A percentile compares a stretch with the other conserved stretches of the same genome.
Conservation (phyloP, 352 stramenopile genomes). For the Phytopythium ostracodes region DNA sequence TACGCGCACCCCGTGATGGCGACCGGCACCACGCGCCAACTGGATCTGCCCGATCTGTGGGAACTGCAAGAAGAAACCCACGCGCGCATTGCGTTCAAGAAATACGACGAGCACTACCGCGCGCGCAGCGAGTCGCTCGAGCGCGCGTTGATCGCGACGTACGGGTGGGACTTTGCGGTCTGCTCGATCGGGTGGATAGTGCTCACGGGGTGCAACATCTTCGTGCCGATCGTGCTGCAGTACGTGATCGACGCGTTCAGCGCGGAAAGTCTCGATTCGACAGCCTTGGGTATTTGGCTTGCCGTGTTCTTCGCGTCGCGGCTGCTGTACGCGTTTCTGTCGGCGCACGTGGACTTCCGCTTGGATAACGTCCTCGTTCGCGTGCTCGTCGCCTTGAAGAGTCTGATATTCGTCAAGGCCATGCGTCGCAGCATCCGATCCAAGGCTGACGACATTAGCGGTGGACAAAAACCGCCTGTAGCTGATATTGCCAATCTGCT, state of each 20-base stretch:
- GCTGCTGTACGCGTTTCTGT: slow-evolving; percentile 18
- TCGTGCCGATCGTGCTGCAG: slow-evolving; percentile 15
- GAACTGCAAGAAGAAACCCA: background rate
- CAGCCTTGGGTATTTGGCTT: slow-evolving; percentile 14
- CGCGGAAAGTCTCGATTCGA: slow-evolving; percentile 9
- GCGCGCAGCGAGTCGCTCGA: background rate
- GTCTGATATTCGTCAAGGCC: slow-evolving; percentile 23
- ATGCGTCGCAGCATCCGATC: slow-evolving; percentile 20
- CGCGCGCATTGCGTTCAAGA: background rate
- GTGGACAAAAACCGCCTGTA: background rate
- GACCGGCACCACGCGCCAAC: slow-evolving; percentile 1
- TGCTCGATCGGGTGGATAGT: slow-evolving; percentile 8
- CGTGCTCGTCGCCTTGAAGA: slow-evolving; percentile 18
- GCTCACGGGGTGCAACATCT: slow-evolving; percentile 9
- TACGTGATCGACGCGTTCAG: slow-evolving; percentile 20
- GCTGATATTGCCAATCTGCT: slow-evolving; percentile 89
- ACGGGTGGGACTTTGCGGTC: slow-evolving; percentile 8
- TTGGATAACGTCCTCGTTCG: slow-evolving; percentile 17
- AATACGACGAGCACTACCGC: slow-evolving; percentile 1
- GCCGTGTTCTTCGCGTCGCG: slow-evolving; percentile 21
- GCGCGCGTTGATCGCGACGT: slow-evolving; percentile 6
- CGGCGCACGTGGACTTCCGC: slow-evolving; percentile 16
- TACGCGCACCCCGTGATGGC: slow-evolving; percentile 10
- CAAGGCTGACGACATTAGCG: slow-evolving; percentile 10
- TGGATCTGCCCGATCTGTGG: slow-evolving; percentile 9